Evolutionary conservation across 441 rosid genomes (phyloP), one percentile per base, ranked within the genome.

Genomic region (Erodium moschatum): DNA sequence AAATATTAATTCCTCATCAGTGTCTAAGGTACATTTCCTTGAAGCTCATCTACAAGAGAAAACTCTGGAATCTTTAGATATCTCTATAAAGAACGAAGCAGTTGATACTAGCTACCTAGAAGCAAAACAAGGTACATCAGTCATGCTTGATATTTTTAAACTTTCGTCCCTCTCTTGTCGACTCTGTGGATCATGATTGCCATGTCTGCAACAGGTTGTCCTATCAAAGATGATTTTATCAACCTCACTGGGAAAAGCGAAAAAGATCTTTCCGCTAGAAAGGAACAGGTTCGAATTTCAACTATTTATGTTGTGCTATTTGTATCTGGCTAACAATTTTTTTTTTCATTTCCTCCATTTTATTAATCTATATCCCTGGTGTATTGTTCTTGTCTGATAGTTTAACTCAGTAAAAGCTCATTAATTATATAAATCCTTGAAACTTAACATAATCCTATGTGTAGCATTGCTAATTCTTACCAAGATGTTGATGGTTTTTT

Each of bases 231-330:
- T 48, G 76, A 67, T 58, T 75, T 66, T 73, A 56, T 40, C 75
- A 73, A 75, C 44, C 76, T 82, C 69, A 75, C 72, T 75, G 72
- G 76, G 62, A 75, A 74, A 72, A 46, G 69, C 70, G 76, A 72
- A 70, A 77, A 81, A 80, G 83, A 66, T 69, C 81, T 65, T 27
- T 58, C 86, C 42, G 78, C 77, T 11, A 70, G 79, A 76, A 84
- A 80, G 79, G 84, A 80, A 78, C 78, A 77, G 83, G 90, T 84
- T 78, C 50, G 72, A 44, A 44, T 44, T 12, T 44, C n/a, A 44
- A 44, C n/a, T 44, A 44, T 12, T 44, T 44, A 1, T 11, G 50
- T n/a, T 10, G 50, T 40, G 46, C 12, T 10, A 40, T 40, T 40
- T 40, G 46, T 40, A 40, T 40, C 5, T 40, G 10, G 46, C 46